Base-by-base conservation (phyloP, 2,329 filamentous ascomycete genomes). In the Coleophoma crateriformis region DNA sequence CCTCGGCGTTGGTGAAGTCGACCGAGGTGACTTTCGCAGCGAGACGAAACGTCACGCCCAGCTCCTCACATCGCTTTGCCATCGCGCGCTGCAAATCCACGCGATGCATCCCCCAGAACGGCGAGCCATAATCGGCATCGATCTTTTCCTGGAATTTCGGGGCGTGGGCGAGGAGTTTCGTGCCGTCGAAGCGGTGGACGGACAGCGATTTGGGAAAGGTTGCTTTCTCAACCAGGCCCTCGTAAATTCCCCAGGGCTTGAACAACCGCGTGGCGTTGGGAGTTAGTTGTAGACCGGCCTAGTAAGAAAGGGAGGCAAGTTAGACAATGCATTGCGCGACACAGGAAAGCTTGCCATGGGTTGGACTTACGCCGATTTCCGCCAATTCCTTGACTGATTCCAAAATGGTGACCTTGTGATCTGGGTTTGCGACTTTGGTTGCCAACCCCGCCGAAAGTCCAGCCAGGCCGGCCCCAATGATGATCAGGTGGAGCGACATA, bases 101-200 rank as follows among this genome's bases (percentile, higher is more conserved):
- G 33, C 72, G 65, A 49, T 76, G 72, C 27, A 76, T 71, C 2
- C 75, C 63, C 68, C 70, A 74, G 66, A 71, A 76, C 3, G 60
- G 60, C 4, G 54, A 53, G 1, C 46, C 33, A 40, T 63, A 61
- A 6, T 53, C 47, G 4, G 45, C 45, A 8, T 43, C 20, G 7
- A 63, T 58, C 20, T 59, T 54, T 17, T 54, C 50, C 54, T 62
- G 57, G 45, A 64, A 63, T 11, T 54, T 43, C 1, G 54, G 50
- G 15, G 55, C 52, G 35, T 51, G 46, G 14, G 59, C 55, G 64
- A 41, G 69, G 1, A 60, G n/a, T 45, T 61, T 60, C 1, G 56
- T 58, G 14, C 77, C 75, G 5, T 73, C 68, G 60, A 79, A 85
- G 17, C 77, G 69, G 50, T 75, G 73, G 6, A 84, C 74, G 2